These are phyloP conservation scores for Pseudodiploospora longispora DNA, from an alignment of 2,329 filamentous ascomycete species.

Conservation along the genomic window DNA sequence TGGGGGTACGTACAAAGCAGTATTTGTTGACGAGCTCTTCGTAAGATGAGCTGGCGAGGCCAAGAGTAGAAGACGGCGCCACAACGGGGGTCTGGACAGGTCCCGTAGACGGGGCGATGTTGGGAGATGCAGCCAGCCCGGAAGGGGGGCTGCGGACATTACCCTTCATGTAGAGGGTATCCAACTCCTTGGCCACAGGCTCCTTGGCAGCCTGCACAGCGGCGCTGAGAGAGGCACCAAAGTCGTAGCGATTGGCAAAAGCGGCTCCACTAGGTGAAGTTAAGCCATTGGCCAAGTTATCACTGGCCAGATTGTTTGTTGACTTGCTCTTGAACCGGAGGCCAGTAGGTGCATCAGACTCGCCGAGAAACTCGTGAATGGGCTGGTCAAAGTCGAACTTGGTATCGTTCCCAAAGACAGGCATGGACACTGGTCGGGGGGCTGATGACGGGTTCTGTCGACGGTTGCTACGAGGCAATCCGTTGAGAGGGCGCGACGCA, in stretches of 20 bases:
- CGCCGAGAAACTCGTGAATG: conserved; percentile 55
- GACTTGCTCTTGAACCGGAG: conserved; percentile 69
- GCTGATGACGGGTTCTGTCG: conserved; percentile 31
- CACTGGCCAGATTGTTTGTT: conserved; percentile 51
- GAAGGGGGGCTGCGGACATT: conserved; percentile 25
- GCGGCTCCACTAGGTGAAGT: conserved; percentile 57
- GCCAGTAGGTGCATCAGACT: conserved; percentile 43
- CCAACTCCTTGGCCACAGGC: conserved; percentile 47
- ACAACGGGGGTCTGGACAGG: conserved; percentile 22
- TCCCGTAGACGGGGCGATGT: conserved; percentile 1
- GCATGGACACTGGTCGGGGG: conserved; percentile 47
- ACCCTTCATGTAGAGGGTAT: conserved; percentile 50
- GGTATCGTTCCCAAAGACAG: conserved; percentile 54
- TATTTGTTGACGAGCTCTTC: conserved; percentile 98
- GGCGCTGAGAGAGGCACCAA: conserved; percentile 80
- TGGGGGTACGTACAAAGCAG: conserved; percentile 88
- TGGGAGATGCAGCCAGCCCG: conserved; percentile 6
- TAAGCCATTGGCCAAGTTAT: conserved; percentile 46
- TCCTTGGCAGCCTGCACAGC: conserved; percentile 70
- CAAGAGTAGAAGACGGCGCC: conserved; percentile 43
- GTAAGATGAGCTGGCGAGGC: conserved; percentile 80
- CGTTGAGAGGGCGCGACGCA: conserved; percentile 40
- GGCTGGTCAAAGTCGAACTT: conserved; percentile 52
- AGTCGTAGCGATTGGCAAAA: conserved; percentile 93
- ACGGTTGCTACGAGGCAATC: conserved; percentile 61